Conservation (phyloP, 2,329 filamentous ascomycete species). For the Talaromyces sp. region DNA sequence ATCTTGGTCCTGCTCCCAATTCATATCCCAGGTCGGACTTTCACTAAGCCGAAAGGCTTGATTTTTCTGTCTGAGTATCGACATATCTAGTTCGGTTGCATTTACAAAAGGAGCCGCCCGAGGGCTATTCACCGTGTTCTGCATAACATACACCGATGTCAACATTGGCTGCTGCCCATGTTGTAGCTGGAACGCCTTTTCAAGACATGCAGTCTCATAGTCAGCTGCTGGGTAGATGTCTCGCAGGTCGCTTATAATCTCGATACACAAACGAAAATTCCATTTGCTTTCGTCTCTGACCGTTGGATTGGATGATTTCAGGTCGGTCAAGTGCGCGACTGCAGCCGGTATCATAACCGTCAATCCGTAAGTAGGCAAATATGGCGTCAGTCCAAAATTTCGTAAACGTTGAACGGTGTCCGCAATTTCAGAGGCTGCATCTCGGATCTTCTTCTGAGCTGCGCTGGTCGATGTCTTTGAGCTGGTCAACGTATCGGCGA, state of each 20-base stretch:
- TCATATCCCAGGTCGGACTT: neutral
- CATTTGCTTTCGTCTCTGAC: slow-evolving; percentile 67
- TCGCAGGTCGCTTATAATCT: slow-evolving; percentile 75
- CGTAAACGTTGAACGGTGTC: slow-evolving; percentile 72
- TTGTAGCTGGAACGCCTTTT: slow-evolving; percentile 34
- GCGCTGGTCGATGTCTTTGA: slow-evolving; percentile 59
- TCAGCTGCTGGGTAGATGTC: slow-evolving; percentile 85
- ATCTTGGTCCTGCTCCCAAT: neutral
- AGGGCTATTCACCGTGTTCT: neutral
- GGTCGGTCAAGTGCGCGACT: slow-evolving; percentile 82
- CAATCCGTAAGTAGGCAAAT: slow-evolving; percentile 77
- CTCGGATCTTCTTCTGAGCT: slow-evolving; percentile 74
- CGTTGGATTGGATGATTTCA: slow-evolving; percentile 70
- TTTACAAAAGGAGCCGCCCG: neutral
- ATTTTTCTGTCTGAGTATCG: neutral
- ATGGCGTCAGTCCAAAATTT: slow-evolving; percentile 66
- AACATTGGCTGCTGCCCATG: slow-evolving; percentile 24
- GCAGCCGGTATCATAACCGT: slow-evolving; percentile 83
- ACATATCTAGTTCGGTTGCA: neutral
- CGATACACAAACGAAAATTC: slow-evolving; percentile 81
- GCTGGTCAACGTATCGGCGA: slow-evolving; percentile 30
- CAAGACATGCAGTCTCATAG: slow-evolving; percentile 53
- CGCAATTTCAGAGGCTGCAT: slow-evolving; percentile 77
- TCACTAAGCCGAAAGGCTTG: neutral
- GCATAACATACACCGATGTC: slow-evolving; percentile 33